Percentiles rank a stretch among this genome's conserved stretches.
Evolutionary conservation across 2,329 filamentous ascomycete species (phyloP).

Genomic region (Colletotrichum trifolii): DNA sequence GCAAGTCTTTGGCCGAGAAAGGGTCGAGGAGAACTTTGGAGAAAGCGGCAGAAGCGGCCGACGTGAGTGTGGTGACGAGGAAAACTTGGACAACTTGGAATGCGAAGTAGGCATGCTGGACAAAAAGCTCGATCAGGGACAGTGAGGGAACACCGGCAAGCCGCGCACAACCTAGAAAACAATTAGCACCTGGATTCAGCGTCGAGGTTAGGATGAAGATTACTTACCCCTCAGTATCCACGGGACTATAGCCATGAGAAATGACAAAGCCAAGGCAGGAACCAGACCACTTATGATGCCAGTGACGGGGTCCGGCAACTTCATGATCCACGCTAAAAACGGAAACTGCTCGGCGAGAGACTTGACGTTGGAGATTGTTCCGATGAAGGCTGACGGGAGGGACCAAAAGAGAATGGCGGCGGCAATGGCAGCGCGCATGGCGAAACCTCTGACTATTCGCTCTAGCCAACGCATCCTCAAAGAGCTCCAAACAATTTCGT

Average conservation of each 20-base stretch:
- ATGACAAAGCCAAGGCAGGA: constrained; percentile 80
- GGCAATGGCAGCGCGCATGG: constrained; percentile 73
- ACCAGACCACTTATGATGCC: constrained; percentile 87
- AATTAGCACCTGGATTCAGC: constrained; percentile 24
- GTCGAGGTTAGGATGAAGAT: background rate
- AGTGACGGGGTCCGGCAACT: constrained; percentile 75
- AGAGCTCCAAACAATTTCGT: constrained; percentile 89
- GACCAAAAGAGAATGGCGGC: constrained; percentile 88
- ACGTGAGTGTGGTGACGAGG: constrained; percentile 81
- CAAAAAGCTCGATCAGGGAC: constrained; percentile 78
- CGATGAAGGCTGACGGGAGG: constrained; percentile 80
- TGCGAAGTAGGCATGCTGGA: constrained; percentile 83
- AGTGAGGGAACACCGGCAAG: constrained; percentile 76
- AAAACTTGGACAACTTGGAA: constrained; percentile 89
- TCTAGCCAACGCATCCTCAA: constrained; percentile 78
- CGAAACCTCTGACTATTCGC: constrained; percentile 74
- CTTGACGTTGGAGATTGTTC: constrained; percentile 84
- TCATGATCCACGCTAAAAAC: constrained; percentile 79
- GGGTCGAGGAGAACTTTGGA: constrained; percentile 61
- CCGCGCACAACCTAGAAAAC: constrained; percentile 70
- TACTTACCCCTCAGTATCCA: constrained; percentile 75
- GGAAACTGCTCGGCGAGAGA: constrained; percentile 72
- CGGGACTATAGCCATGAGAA: constrained; percentile 86
- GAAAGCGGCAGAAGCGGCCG: constrained; percentile 74
- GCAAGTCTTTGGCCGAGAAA: constrained; percentile 51